phyloP scores from a whole-genome alignment of 108 stramenopile genomes.

The Craspedostauros australis region DNA sequence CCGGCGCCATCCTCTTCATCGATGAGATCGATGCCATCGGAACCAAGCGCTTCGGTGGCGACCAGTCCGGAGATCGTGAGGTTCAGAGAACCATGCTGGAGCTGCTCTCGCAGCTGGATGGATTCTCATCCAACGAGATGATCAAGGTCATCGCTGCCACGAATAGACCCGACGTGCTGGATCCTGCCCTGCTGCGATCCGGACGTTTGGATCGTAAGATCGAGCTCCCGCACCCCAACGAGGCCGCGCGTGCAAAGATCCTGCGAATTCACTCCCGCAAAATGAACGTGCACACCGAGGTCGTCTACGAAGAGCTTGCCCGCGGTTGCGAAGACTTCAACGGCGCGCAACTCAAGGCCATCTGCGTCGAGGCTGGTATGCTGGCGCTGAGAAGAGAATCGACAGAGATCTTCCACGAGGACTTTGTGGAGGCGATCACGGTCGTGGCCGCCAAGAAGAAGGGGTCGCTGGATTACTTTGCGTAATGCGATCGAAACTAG shows the following conservation, averaged over 20 bases:
- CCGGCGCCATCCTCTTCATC: slow-evolving; percentile 89
- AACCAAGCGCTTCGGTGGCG: slow-evolving; percentile 97
- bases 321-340: slow-evolving; percentile 97
- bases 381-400: slow-evolving; percentile 79
- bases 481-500: slow-evolving; percentile 32
- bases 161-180: slow-evolving; percentile 94
- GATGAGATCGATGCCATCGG: slow-evolving; percentile 99
- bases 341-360: slow-evolving; percentile 96
- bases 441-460: slow-evolving; percentile 99
- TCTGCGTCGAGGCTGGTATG: slow-evolving; percentile 99
- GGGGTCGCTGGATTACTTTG: slow-evolving; percentile 95
- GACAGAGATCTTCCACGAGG: slow-evolving; percentile 70
- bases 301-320: slow-evolving; percentile 94
- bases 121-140: slow-evolving; percentile 95
- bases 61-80: slow-evolving; percentile 97
- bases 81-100: slow-evolving; percentile 99
- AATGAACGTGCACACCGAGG: slow-evolving; percentile 86
- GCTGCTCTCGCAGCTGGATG: slow-evolving; percentile 97
- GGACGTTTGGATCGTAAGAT: slow-evolving; percentile 98
- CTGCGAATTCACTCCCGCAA: slow-evolving; percentile 92
- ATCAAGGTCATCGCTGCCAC: slow-evolving; percentile 99
- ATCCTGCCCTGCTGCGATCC: slow-evolving; percentile 96
- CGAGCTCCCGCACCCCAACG: slow-evolving; percentile 96
- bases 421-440: slow-evolving; percentile 96
- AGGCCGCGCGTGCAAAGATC: slow-evolving; percentile 92